Evolutionary conservation across 495 filamentous ascomycete genomes (phyloP).

Genomic region (Annulohypoxylon bovei): DNA sequence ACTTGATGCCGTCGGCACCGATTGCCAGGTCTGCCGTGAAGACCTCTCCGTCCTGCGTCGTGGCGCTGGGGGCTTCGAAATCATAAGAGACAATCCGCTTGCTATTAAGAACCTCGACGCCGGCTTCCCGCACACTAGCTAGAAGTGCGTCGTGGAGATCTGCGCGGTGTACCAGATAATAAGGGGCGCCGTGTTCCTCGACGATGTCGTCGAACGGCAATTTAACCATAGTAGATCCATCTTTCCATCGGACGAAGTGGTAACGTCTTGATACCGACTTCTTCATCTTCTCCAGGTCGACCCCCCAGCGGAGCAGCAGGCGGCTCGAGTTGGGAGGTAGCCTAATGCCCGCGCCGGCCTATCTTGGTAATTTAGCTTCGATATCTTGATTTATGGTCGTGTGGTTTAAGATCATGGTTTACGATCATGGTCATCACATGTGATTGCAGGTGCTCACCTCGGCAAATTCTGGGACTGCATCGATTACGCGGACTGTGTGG

Average conservation of each 20-base stretch:
- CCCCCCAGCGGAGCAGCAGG: conserved; percentile 58
- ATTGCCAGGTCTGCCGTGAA: conserved; percentile 58
- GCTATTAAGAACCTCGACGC: conserved; percentile 45
- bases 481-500: conserved; percentile 39
- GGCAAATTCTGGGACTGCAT: conserved; percentile 37
- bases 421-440: not conserved
- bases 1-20: conserved; percentile 64
- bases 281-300: conserved; percentile 54
- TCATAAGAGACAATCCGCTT: conserved; percentile 49
- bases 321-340: conserved; percentile 55
- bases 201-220: conserved; percentile 48
- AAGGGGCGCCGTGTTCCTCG: conserved; percentile 51
- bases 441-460: conserved; percentile 33
- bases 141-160: conserved; percentile 55
- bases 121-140: conserved; percentile 39
- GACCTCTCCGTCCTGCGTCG: conserved; percentile 43
- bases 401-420: not conserved
- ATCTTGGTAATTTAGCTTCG: not conserved
- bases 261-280: conserved; percentile 45
- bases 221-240: conserved; percentile 48
- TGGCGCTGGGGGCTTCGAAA: conserved; percentile 49
- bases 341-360: conserved; percentile 58
- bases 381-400: not conserved
- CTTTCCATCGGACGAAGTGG: conserved; percentile 47
- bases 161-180: conserved; percentile 55